Percentiles rank a stretch among this genome's conserved stretches.
These are phyloP conservation scores for Platanthera zijinensis DNA, from an alignment of 106 monocot genomes.

Conservation along the genomic window DNA sequence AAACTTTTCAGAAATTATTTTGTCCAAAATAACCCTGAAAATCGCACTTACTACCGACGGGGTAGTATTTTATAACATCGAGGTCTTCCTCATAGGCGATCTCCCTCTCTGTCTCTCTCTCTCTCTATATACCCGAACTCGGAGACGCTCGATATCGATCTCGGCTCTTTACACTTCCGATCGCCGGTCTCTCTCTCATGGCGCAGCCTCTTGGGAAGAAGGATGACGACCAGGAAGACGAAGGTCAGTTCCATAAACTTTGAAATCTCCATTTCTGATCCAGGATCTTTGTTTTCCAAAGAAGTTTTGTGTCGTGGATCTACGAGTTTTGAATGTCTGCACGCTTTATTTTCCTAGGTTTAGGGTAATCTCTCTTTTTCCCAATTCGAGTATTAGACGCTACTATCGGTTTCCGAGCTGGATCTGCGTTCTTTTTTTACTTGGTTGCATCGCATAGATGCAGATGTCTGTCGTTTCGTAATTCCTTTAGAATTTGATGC, in stretches of 20 bases:
- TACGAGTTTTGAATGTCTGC: background rate
- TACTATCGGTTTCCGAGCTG: background rate
- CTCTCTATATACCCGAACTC: background rate
- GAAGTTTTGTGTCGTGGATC: background rate
- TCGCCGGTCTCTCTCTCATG: constrained; percentile 24
- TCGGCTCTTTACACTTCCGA: background rate
- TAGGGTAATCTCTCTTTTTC: background rate
- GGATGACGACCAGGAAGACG: constrained; percentile 77
- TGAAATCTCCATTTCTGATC: constrained; percentile 5
- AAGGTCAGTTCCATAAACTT: constrained; percentile 27
- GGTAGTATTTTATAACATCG: no score
- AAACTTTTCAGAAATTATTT: no score
- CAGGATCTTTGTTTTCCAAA: background rate
- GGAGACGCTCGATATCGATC: no score
- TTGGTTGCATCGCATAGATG: constrained; percentile 4
- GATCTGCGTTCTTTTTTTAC: constrained; percentile 14
- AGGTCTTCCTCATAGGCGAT: background rate
- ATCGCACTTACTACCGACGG: no score
- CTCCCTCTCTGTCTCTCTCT: background rate
- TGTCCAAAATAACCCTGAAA: no score
- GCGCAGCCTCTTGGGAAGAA: constrained; percentile 84
- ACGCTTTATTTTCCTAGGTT: background rate
- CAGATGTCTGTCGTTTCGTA: background rate
- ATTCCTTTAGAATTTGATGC: constrained; percentile 5
- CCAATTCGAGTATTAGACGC: background rate